phyloP scores from a whole-genome alignment of 441 rosid species.

The Manihot esculenta region DNA sequence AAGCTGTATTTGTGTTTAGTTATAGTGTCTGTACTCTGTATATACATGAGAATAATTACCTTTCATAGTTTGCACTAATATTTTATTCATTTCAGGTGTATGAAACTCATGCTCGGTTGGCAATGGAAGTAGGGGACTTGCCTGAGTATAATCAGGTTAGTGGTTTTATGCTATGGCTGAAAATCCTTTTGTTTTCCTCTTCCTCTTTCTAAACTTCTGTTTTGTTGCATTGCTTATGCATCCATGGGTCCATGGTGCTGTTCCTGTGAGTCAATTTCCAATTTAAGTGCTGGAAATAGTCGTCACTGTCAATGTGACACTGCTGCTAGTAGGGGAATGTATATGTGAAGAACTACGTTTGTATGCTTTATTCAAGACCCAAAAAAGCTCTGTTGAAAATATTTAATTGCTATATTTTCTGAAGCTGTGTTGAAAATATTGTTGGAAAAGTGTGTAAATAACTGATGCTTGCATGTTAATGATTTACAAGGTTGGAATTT shows the following conservation, averaged over 20 bases:
- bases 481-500: slow-evolving; percentile 3
- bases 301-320: background rate
- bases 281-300: background rate
- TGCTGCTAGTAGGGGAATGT: background rate
- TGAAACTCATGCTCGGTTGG: slow-evolving; percentile 97
- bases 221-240: slow-evolving; percentile 1
- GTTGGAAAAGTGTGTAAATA: background rate
- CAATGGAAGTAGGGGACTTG: slow-evolving; percentile 89
- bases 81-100: slow-evolving; percentile 65
- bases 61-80: slow-evolving; percentile 13
- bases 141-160: slow-evolving; percentile 97
- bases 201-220: background rate
- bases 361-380: background rate
- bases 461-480: background rate
- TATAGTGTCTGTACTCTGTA: background rate
- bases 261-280: slow-evolving; percentile 5
- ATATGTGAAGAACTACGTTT: background rate
- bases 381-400: background rate
- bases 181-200: background rate
- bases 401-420: background rate
- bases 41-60: background rate
- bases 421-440: background rate
- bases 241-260: background rate
- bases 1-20: background rate
- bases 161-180: slow-evolving; percentile 11